Evolutionary conservation across 2,329 filamentous ascomycete species (phyloP).

Genomic region (Macroventuria anomochaeta): DNA sequence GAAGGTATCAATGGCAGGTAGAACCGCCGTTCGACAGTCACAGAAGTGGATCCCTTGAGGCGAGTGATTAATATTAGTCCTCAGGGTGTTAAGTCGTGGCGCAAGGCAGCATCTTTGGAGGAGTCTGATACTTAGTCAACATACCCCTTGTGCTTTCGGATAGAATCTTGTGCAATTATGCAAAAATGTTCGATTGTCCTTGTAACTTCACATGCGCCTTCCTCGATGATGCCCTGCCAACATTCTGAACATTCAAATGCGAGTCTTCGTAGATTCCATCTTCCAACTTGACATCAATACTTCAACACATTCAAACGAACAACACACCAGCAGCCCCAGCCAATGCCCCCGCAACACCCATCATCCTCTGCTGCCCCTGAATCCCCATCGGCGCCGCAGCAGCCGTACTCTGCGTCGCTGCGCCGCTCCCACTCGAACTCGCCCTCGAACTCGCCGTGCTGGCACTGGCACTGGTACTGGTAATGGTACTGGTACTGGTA

Average conservation of each 20-base stretch:
- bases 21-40: not conserved
- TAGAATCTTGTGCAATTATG: not conserved
- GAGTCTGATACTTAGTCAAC: slow-evolving; percentile 15
- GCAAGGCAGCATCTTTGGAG: slow-evolving; percentile 12
- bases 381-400: slow-evolving; percentile 13
- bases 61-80: not conserved
- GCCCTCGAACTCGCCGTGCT: not conserved
- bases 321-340: slow-evolving; percentile 29
- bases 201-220: too few species aligned
- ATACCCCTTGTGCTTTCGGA: slow-evolving; percentile 20
- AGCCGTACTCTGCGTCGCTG: slow-evolving; percentile 9
- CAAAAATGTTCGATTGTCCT: too few species aligned
- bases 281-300: too few species aligned
- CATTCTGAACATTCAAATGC: too few species aligned
- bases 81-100: not conserved
- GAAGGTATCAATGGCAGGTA: slow-evolving; percentile 36
- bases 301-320: slow-evolving; percentile 17
- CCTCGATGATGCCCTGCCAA: too few species aligned
- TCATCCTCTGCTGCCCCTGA: slow-evolving; percentile 11
- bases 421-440: slow-evolving; percentile 1
- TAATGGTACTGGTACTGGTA: slow-evolving; percentile 1
- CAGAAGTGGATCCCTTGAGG: not conserved
- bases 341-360: slow-evolving; percentile 25
- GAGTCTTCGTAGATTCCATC: too few species aligned
- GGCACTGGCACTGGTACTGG: slow-evolving; percentile 1